Conservation (phyloP, 2,329 filamentous ascomycete species). For the Atkinsonella texensis region DNA sequence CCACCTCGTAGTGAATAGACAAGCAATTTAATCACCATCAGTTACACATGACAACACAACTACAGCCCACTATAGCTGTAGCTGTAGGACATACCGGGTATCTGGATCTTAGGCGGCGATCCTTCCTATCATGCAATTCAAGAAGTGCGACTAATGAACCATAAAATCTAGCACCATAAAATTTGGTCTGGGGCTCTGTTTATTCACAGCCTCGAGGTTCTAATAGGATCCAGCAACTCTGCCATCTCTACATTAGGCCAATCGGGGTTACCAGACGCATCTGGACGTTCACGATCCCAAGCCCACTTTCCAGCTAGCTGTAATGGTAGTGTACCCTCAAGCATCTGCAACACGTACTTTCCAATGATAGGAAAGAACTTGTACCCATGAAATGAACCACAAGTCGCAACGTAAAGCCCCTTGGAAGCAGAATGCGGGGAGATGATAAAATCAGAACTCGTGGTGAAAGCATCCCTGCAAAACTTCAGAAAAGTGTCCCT, state of each 20-base stretch:
- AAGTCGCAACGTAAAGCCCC: conserved; percentile 50
- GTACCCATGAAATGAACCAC: conserved; percentile 55
- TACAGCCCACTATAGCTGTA: too few species aligned
- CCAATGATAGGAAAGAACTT: conserved; percentile 57
- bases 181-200: too few species aligned
- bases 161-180: too few species aligned
- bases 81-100: too few species aligned
- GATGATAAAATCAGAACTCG: conserved; percentile 50
- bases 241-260: conserved; percentile 47
- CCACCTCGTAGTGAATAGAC: too few species aligned
- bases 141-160: too few species aligned
- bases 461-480: conserved; percentile 51
- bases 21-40: too few species aligned
- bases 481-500: too few species aligned
- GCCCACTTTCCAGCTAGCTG: conserved; percentile 38
- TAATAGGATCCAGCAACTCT: conserved; percentile 28
- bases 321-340: conserved; percentile 29
- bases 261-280: conserved; percentile 37
- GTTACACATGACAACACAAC: too few species aligned
- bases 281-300: conserved; percentile 48
- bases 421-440: conserved; percentile 38
- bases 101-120: too few species aligned
- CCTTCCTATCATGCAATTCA: too few species aligned
- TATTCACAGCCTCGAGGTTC: conserved; percentile 15
- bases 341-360: conserved; percentile 47